Evolutionary conservation across 441 rosid genomes (phyloP), one percentile per base, ranked within the genome.

Genomic region (Hura crepitans): DNA sequence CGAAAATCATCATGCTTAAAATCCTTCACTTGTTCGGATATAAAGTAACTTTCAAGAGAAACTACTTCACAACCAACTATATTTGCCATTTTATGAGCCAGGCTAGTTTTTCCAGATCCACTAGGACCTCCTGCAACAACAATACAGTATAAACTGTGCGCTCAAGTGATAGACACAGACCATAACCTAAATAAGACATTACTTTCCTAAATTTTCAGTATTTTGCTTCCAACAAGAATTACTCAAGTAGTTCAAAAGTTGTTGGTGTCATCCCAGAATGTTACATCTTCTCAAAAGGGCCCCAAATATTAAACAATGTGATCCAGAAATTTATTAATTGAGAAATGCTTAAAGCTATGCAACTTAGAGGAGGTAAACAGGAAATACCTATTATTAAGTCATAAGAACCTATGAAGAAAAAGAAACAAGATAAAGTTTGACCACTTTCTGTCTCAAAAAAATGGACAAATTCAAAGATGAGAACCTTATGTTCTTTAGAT

Each of bases 51-150:
- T 86, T 96, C 99, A 62, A 96, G 98, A 69, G 99, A 96, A 79
- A 96, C 97, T 72, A 96, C 99, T 84, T 93, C 97, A 79, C 99
- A 96, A 30, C 99, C 98, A 74, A 96, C 94, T 70, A 96, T 96
- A 79, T 91, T 96, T 59, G 99, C 99, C 99, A 93, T 92, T 84
- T 96, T 96, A 83, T 88, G 98, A 68, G 99, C 99, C 89, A 96
- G 73, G 84, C 98, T 96, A 72, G 99, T 93, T 85, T 96, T 96
- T 64, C 99, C 99, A 59, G 98, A 93, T 77, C 99, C 99, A 86
- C 99, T 96, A 43, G 99, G 99, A 78, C 99, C 99, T 78, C 99
- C 99, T 96, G 84, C 80, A 80, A 80, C 69, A 69, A 69, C 54
- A 77, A 68, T 12, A 58, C 28, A 30, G 11, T 25, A 43, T 4